Percentiles rank a stretch among this genome's conserved stretches.
Conservation (phyloP, 2,329 filamentous ascomycete genomes). For the Parafenestella ontariensis region DNA sequence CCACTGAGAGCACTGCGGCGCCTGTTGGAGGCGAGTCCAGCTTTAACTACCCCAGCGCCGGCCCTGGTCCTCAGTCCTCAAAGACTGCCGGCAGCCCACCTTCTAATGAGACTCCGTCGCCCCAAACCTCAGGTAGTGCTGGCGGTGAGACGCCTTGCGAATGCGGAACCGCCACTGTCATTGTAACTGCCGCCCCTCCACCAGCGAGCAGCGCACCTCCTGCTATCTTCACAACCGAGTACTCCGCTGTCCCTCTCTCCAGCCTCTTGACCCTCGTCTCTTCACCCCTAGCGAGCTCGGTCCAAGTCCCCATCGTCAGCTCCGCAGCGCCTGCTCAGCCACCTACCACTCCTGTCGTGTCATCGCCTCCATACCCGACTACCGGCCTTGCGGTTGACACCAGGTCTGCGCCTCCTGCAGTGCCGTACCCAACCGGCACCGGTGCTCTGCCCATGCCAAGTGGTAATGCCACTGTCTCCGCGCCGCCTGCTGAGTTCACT, state of each 20-base stretch:
- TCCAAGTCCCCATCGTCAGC: slow-evolving; percentile 9
- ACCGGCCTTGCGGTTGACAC: slow-evolving; percentile 39
- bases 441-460: slow-evolving; percentile 19
- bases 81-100: not conserved
- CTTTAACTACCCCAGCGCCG: slow-evolving; percentile 19
- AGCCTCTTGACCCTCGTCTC: slow-evolving; percentile 7
- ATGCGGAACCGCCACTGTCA: slow-evolving; percentile 39
- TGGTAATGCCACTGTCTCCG: slow-evolving; percentile 30
- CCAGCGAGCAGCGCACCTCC: slow-evolving; percentile 21
- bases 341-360: slow-evolving; percentile 2
- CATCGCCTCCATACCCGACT: slow-evolving; percentile 29
- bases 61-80: slow-evolving; percentile 10
- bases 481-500: slow-evolving; percentile 32
- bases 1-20: slow-evolving; percentile 1
- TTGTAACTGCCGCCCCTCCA: slow-evolving; percentile 37
- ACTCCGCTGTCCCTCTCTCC: slow-evolving; percentile 18
- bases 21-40: slow-evolving; percentile 15
- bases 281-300: too few relatives aligned
- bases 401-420: slow-evolving; percentile 32
- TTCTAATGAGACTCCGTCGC: not conserved
- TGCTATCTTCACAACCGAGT: slow-evolving; percentile 17
- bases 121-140: slow-evolving; percentile 4
- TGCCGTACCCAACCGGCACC: slow-evolving; percentile 29
- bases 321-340: slow-evolving; percentile 1
- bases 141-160: slow-evolving; percentile 24